A percentile compares a stretch with the other conserved stretches of the same genome.
These are phyloP conservation scores for Mycena crocata DNA, from an alignment of 768 basidiomycete species.

Conservation along the genomic window DNA sequence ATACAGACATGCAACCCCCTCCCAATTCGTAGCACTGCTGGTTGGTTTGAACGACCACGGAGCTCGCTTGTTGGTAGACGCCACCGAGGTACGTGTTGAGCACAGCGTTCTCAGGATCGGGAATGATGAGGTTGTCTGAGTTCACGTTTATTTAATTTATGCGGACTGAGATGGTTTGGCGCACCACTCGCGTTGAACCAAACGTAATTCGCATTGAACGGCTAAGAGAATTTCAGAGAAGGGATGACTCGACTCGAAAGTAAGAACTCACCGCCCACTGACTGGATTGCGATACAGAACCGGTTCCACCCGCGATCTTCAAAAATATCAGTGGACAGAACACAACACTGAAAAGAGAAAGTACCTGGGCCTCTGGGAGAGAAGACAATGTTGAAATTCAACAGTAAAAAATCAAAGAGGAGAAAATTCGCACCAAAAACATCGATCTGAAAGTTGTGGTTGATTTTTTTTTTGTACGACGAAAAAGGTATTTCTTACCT, in stretches of 20 bases:
- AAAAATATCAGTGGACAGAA: no score
- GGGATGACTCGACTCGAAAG: no score
- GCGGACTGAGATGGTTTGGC: no score
- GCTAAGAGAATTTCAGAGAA: conserved; percentile 51
- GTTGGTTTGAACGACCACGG: conserved; percentile 63
- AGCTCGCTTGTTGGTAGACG: conserved; percentile 85
- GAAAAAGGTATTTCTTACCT: no score
- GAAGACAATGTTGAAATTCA: no score
- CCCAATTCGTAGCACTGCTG: conserved; percentile 65
- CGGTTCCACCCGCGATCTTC: conserved; percentile 27
- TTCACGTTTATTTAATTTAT: no score
- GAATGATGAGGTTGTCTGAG: conserved; percentile 68
- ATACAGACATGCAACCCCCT: conserved; percentile 64
- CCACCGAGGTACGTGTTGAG: conserved; percentile 81
- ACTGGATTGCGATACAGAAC: conserved; percentile 83
- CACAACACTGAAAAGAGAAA: neutral
- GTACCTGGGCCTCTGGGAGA: neutral
- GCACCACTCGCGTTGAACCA: conserved; percentile 76
- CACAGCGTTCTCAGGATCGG: conserved; percentile 58
- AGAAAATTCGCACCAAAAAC: no score
- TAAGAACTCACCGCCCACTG: conserved; percentile 65
- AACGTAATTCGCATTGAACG: conserved; percentile 78
- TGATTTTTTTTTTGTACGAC: no score
- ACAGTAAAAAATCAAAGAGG: no score
- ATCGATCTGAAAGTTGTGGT: no score